These are phyloP conservation scores for Mimosa pudica DNA, from an alignment of 306 rosid species.

Conservation along the genomic window DNA sequence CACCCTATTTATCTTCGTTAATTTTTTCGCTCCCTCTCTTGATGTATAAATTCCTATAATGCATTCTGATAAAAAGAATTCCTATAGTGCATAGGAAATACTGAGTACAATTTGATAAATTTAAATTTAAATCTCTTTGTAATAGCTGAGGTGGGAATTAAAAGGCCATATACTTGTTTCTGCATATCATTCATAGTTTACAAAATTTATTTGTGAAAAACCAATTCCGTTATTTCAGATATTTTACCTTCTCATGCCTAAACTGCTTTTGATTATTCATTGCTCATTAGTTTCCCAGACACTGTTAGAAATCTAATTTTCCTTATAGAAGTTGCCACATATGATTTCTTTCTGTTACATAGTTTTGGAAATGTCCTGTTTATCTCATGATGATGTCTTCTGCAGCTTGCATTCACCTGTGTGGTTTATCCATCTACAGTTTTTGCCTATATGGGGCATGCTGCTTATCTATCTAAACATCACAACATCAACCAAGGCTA, in stretches of 20 bases:
- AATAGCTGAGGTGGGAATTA: not conserved
- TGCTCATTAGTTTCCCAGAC: not conserved
- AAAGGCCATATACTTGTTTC: not conserved
- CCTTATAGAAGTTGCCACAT: not conserved
- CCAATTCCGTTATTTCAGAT: not conserved
- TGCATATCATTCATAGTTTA: not conserved
- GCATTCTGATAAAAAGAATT: not conserved
- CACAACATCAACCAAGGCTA: slow-evolving; percentile 34
- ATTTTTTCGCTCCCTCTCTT: too few relatives aligned
- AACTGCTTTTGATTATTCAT: not conserved
- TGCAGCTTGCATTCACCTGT: slow-evolving; percentile 95
- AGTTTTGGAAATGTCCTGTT: slow-evolving; percentile 26
- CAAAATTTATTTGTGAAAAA: not conserved
- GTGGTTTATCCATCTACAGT: slow-evolving; percentile 89
- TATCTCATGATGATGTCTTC: slow-evolving; percentile 35
- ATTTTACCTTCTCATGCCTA: not conserved
- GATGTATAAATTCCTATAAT: not conserved
- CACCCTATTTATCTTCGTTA: too few relatives aligned
- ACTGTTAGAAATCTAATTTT: not conserved
- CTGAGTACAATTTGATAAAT: not conserved
- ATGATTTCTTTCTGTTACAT: not conserved
- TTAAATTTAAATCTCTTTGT: not conserved
- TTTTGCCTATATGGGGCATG: slow-evolving; percentile 99
- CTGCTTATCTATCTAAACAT: slow-evolving; percentile 82
- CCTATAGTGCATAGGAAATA: not conserved